Percentiles rank a stretch among this genome's conserved stretches.
These are phyloP conservation scores for Alisma plantagoaquatica DNA, from an alignment of 106 monocot species.

Conservation along the genomic window DNA sequence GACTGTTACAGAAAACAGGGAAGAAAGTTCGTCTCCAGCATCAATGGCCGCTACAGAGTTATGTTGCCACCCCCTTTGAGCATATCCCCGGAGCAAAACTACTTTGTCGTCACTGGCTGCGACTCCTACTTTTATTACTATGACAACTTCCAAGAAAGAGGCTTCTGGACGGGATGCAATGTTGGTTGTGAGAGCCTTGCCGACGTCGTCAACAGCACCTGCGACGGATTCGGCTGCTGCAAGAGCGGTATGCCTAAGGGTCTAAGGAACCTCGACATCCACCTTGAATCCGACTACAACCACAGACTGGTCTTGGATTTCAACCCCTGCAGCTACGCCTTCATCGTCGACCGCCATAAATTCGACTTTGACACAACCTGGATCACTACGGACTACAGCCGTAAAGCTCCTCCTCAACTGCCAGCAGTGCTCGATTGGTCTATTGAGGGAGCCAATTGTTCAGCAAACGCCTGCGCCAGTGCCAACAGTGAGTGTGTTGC, in stretches of 20 bases:
- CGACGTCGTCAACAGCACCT: not conserved
- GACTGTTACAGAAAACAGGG: too few relatives aligned
- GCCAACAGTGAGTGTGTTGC: not conserved
- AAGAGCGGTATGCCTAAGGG: not conserved
- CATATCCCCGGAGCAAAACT: too few relatives aligned
- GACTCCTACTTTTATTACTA: too few relatives aligned
- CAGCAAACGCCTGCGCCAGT: not conserved
- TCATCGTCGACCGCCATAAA: not conserved
- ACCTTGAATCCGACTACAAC: not conserved
- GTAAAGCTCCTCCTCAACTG: not conserved
- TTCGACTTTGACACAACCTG: not conserved
- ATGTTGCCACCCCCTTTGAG: too few relatives aligned
- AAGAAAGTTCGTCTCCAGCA: too few relatives aligned
- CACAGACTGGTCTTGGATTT: not conserved
- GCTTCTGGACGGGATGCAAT: too few relatives aligned
- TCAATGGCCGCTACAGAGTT: too few relatives aligned
- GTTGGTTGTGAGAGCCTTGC: not conserved
- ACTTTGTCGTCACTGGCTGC: too few relatives aligned
- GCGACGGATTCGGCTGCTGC: not conserved
- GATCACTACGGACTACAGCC: not conserved
- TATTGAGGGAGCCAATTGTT: not conserved
- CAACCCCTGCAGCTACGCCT: not conserved
- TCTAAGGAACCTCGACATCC: not conserved
- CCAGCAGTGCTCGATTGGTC: not conserved
- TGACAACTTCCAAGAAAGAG: too few relatives aligned